Evolutionary conservation across 2,329 filamentous ascomycete species (phyloP).

Genomic region (Paraphoma chrysanthemicola): DNA sequence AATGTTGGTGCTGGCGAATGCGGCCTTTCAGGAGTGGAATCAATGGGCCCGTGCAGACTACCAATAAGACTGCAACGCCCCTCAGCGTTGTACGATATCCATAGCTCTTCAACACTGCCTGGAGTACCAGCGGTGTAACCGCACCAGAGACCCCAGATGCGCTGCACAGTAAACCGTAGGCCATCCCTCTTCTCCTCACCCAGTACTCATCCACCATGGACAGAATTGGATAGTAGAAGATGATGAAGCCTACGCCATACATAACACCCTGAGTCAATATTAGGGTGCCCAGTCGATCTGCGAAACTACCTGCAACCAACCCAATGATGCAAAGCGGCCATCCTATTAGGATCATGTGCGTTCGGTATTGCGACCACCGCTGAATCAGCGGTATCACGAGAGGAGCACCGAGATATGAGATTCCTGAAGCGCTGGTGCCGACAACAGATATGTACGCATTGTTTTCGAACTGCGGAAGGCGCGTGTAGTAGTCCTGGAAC

Average conservation of each 20-base stretch:
- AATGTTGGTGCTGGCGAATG: conserved; percentile 36
- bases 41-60: conserved; percentile 36
- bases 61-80: conserved; percentile 44
- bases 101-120: conserved; percentile 44
- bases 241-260: conserved; percentile 53
- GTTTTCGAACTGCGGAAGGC: conserved; percentile 11
- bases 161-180: conserved; percentile 56
- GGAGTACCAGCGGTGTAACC: conserved; percentile 51
- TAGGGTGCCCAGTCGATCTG: conserved; percentile 33
- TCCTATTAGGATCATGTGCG: conserved; percentile 38
- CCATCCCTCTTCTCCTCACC: conserved; percentile 57
- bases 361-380: conserved; percentile 36
- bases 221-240: conserved; percentile 57
- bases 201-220: conserved; percentile 60
- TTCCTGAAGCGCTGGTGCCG: conserved; percentile 39
- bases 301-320: conserved; percentile 44
- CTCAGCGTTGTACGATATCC: conserved; percentile 51
- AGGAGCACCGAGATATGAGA: conserved; percentile 53
- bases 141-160: conserved; percentile 52
- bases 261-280: conserved; percentile 48
- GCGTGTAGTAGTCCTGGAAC: conserved; percentile 29
- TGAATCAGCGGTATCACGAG: conserved; percentile 43
- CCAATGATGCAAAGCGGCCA: conserved; percentile 37
- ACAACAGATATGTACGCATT: conserved; percentile 21
- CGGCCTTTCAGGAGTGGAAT: conserved; percentile 49